Evolutionary conservation across 2,329 filamentous ascomycete species (phyloP), one percentile per base, ranked within the genome.

Genomic region (Cordyceps militaris): DNA sequence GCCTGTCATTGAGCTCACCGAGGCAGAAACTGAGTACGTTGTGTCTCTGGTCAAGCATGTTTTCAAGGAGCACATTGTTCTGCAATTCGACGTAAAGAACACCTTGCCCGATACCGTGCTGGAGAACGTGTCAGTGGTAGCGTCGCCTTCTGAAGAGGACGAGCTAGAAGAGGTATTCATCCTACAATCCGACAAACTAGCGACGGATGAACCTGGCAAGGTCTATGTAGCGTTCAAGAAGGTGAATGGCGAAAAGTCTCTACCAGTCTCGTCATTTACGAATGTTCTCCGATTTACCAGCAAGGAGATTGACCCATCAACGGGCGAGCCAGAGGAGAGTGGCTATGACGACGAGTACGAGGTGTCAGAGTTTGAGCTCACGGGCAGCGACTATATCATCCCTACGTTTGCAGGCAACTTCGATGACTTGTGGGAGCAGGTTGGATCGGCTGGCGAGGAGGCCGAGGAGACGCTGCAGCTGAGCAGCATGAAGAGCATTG

Each of bases 281-380:
- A 99, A 97, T 73, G 78, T 90, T 40, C 87, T 99, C 69, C 97
- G 94, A 74, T 99, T 99, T 72, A 97, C 91, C 19, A 94, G 88
- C 78, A 97, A 97, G 76, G 94, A 99, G 74, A 94, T 99, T 63
- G 94, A 99, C 67, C 94, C 94, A 6, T 88, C 88, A 26, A 96
- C 90, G n/a, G 84, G 85, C 63, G 91, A 97, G 74, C 89, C 93
- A 0, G 94, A 99, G 72, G 91, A 96, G 16, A 81, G 77, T 48
- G 94, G 94, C 47, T 97, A 97, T 71, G 93, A 97, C 55, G 94
- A 99, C 68, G 94, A 99, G 75, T 99, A 99, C 70, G 90, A 97
- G 75, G 88, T 97, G 60, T 91, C 94, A 61, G 91, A 97, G 69
- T 85, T 97, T 61, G 92, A 97, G 61, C 83, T 99, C 60, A 82